Percentiles rank a stretch among this genome's conserved stretches.
These are phyloP conservation scores for Candida nitratophila DNA, from an alignment of 805 yeast species.

Conservation along the genomic window DNA sequence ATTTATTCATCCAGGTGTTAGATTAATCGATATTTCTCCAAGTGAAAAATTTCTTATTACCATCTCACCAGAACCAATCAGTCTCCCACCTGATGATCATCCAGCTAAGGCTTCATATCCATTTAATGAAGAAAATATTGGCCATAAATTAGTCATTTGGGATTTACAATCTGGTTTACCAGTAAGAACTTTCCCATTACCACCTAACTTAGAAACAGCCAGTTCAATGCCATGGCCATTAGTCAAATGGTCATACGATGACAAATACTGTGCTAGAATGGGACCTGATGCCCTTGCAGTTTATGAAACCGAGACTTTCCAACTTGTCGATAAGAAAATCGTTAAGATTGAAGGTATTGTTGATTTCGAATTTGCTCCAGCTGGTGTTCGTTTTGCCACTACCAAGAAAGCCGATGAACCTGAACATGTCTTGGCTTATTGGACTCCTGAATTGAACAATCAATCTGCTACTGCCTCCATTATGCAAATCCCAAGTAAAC, in stretches of 20 bases:
- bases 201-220: constrained; percentile 60
- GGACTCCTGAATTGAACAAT: constrained; percentile 92
- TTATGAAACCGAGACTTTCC: constrained; percentile 70
- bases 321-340: constrained; percentile 78
- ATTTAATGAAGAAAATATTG: constrained; percentile 80
- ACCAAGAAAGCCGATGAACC: constrained; percentile 42
- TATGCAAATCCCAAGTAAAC: constrained; percentile 79
- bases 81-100: constrained; percentile 56
- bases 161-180: constrained; percentile 77
- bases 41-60: constrained; percentile 86
- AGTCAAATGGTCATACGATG: constrained; percentile 92
- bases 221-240: constrained; percentile 89
- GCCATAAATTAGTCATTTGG: constrained; percentile 93
- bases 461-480: constrained; percentile 93
- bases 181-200: constrained; percentile 84
- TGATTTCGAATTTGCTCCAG: constrained; percentile 95
- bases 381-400: constrained; percentile 62
- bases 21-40: constrained; percentile 88
- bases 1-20: constrained; percentile 83
- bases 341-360: constrained; percentile 76
- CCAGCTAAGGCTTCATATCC: constrained; percentile 68
- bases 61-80: constrained; percentile 78
- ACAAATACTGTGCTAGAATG: constrained; percentile 88
- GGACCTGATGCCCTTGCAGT: constrained; percentile 90
- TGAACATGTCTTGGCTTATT: constrained; percentile 73